These are phyloP conservation scores for Nemania sp. DNA, from an alignment of 2,329 filamentous ascomycete genomes.

Conservation along the genomic window DNA sequence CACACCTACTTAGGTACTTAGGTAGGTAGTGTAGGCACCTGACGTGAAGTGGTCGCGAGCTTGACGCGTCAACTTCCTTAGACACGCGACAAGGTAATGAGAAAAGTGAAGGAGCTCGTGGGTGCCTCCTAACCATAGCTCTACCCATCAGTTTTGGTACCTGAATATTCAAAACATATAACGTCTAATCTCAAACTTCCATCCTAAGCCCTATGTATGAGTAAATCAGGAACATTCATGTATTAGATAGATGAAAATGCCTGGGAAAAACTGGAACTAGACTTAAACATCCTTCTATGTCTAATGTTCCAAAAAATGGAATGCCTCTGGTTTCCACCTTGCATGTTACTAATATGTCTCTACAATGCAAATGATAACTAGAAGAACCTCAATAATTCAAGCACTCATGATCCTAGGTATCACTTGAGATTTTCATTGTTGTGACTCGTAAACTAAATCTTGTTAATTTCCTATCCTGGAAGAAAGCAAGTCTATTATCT, in stretches of 20 bases:
- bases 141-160: neutral
- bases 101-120: too few species aligned
- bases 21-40: neutral
- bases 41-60: neutral
- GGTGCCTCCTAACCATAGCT: neutral
- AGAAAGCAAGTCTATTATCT: neutral
- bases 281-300: too few species aligned
- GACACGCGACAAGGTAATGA: neutral
- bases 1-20: neutral
- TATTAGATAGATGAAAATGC: too few species aligned
- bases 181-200: neutral
- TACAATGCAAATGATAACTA: neutral
- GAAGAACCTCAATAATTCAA: neutral
- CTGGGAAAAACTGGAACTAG: too few species aligned
- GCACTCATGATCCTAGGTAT: neutral
- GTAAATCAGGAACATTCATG: too few species aligned
- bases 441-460: neutral
- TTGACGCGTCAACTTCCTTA: neutral
- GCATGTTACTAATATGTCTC: neutral
- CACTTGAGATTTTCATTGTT: neutral
- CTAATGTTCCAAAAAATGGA: too few species aligned
- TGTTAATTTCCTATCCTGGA: too few species aligned
- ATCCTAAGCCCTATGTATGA: too few species aligned
- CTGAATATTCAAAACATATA: neutral
- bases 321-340: neutral